phyloP scores from a whole-genome alignment of 2,329 filamentous ascomycete genomes.

The Nectriaceae sp. region DNA sequence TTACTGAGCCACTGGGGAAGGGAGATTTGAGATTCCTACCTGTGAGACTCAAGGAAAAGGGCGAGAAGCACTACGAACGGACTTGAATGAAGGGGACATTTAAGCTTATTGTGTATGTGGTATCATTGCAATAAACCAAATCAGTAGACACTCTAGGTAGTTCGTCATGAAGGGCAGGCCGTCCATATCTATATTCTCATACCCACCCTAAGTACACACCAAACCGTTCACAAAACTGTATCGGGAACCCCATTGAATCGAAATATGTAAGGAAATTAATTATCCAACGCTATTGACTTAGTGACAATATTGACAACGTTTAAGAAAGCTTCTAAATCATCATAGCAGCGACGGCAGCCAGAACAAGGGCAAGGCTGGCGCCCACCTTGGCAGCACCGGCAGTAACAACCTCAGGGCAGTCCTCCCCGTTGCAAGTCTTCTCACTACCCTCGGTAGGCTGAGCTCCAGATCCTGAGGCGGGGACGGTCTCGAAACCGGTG shows the following conservation, averaged over 20 bases:
- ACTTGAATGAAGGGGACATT: too few species aligned
- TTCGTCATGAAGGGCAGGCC: constrained; percentile 1
- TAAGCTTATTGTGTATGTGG: too few species aligned
- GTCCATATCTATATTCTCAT: constrained; percentile 1
- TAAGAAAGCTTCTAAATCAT: constrained; percentile 12
- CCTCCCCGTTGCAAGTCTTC: neutral
- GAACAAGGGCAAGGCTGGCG: constrained; percentile 10
- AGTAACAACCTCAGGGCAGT: constrained; percentile 7
- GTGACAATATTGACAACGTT: too few species aligned
- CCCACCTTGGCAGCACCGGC: constrained; percentile 10
- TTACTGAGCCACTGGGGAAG: too few species aligned
- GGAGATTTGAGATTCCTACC: too few species aligned
- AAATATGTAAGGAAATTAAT: constrained; percentile 7
- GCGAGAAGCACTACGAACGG: too few species aligned
- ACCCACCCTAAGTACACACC: constrained; percentile 1
- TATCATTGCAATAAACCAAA: constrained; percentile 1
- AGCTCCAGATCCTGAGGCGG: neutral
- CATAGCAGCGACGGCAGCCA: constrained; percentile 10
- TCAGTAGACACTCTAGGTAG: constrained; percentile 1
- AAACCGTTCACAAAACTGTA: neutral
- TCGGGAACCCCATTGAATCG: neutral
- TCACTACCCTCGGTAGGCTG: neutral
- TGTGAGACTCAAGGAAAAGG: too few species aligned
- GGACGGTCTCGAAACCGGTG: constrained; percentile 3
- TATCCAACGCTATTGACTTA: constrained; percentile 11